phyloP scores from a whole-genome alignment of 495 filamentous ascomycete species.

The Hyaloscypha finlandica region DNA sequence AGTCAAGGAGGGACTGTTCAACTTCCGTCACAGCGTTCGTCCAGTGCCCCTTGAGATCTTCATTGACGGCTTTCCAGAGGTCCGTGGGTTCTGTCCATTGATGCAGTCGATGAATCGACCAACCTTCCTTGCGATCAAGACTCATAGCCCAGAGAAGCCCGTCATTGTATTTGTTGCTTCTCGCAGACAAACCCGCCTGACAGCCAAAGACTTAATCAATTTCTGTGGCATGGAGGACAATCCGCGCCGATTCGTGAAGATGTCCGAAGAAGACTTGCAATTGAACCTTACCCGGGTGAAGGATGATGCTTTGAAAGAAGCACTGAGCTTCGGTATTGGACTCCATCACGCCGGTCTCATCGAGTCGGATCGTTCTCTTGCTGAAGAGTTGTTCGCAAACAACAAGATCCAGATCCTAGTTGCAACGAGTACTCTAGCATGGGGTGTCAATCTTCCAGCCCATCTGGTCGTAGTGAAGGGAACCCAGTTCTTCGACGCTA shows the following conservation, averaged over 20 bases:
- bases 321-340: slow-evolving; percentile 94
- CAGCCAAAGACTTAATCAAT: slow-evolving; percentile 94
- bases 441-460: slow-evolving; percentile 97
- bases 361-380: slow-evolving; percentile 85
- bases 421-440: slow-evolving; percentile 95
- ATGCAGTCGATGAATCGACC: slow-evolving; percentile 99
- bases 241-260: slow-evolving; percentile 84
- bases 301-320: slow-evolving; percentile 87
- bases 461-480: slow-evolving; percentile 98
- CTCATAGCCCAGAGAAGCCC: slow-evolving; percentile 91
- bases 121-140: slow-evolving; percentile 94
- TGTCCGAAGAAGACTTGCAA: slow-evolving; percentile 93
- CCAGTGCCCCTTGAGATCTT: slow-evolving; percentile 94
- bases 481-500: slow-evolving; percentile 97
- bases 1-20: slow-evolving; percentile 95
- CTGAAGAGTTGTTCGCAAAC: slow-evolving; percentile 93
- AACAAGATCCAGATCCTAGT: slow-evolving; percentile 98
- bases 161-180: slow-evolving; percentile 99
- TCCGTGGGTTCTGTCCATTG: slow-evolving; percentile 91
- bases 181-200: slow-evolving; percentile 89
- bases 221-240: slow-evolving; percentile 99
- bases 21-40: slow-evolving; percentile 97
- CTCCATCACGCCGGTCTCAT: slow-evolving; percentile 96
- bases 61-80: slow-evolving; percentile 96
- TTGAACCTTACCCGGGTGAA: slow-evolving; percentile 82